phyloP scores from a whole-genome alignment of 495 filamentous ascomycete species.

The Penicillium longicatenatum region DNA sequence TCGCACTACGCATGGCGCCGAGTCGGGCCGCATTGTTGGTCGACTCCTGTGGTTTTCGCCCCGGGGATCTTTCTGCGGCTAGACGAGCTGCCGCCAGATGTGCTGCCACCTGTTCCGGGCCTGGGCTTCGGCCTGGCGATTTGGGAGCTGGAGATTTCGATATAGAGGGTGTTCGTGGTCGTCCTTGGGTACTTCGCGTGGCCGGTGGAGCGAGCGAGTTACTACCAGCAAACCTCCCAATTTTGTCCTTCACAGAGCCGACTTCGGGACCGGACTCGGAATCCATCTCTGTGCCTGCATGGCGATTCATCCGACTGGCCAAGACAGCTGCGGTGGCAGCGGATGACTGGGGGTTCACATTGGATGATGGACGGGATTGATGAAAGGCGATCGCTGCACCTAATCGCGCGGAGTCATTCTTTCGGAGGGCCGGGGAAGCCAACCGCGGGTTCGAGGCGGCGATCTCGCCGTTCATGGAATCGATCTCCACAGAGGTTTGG shows the following conservation, averaged over 20 bases:
- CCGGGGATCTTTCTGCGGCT: constrained; percentile 35
- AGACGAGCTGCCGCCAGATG: constrained; percentile 41
- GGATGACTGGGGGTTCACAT: constrained; percentile 18
- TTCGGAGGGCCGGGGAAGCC: constrained; percentile 28
- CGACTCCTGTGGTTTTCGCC: constrained; percentile 7
- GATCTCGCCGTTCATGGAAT: constrained; percentile 38
- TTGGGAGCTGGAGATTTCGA: constrained; percentile 2
- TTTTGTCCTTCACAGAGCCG: constrained; percentile 47
- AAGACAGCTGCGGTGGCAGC: constrained; percentile 21
- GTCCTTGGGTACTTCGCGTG: constrained; percentile 12
- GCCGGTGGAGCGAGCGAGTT: constrained; percentile 18
- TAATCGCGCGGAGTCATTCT: constrained; percentile 34
- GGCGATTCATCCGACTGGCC: constrained; percentile 21
- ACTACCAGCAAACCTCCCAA: constrained; percentile 36
- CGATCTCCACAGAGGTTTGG: constrained; percentile 10
- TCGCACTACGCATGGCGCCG: constrained; percentile 26
- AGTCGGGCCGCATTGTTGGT: constrained; percentile 19
- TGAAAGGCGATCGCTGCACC: constrained; percentile 44
- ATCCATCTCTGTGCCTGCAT: constrained; percentile 21
- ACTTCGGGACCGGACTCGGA: constrained; percentile 37
- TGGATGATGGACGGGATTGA: constrained; percentile 20
- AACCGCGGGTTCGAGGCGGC: constrained; percentile 36
- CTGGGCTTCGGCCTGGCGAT: constrained; percentile 6
- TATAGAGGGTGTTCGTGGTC: constrained; percentile 18
- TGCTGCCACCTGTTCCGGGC: constrained; percentile 39